Percentiles rank a stretch among this genome's conserved stretches.
Conservation (phyloP, 192 early-diverging fungal genomes). For the Backusella mclennaniae region DNA sequence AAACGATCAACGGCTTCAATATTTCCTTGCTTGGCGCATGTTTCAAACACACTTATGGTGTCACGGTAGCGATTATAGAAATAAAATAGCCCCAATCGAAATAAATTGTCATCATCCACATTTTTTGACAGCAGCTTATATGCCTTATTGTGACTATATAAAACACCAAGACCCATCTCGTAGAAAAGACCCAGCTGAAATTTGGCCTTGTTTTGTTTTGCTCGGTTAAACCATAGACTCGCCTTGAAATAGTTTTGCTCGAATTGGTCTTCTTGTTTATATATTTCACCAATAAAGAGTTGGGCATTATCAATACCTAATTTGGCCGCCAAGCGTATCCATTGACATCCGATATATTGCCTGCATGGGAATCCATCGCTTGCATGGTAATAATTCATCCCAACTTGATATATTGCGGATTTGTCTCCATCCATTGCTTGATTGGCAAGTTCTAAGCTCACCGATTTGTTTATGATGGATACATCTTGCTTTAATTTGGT, state of each 20-base stretch:
- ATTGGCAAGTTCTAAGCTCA: neutral
- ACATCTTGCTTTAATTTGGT: neutral
- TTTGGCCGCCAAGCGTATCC: neutral
- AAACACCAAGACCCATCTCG: neutral
- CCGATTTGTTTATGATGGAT: neutral
- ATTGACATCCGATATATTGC: neutral
- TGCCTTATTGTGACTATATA: neutral
- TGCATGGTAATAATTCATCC: neutral
- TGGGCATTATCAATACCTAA: neutral
- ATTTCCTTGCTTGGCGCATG: neutral
- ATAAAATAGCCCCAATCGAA: neutral
- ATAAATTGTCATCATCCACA: neutral
- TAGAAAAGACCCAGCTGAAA: neutral
- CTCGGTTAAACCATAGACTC: neutral
- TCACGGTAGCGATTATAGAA: neutral
- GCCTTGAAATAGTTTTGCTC: neutral
- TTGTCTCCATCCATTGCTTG: neutral
- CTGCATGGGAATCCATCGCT: neutral
- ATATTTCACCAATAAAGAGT: neutral
- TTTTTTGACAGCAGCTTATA: neutral
- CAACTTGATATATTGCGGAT: neutral
- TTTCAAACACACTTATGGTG: neutral
- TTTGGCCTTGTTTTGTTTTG: neutral
- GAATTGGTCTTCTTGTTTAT: neutral
- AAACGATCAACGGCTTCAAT: neutral